Evolutionary conservation across 2,329 filamentous ascomycete genomes (phyloP).

Genomic region (Penicillium crustosum): DNA sequence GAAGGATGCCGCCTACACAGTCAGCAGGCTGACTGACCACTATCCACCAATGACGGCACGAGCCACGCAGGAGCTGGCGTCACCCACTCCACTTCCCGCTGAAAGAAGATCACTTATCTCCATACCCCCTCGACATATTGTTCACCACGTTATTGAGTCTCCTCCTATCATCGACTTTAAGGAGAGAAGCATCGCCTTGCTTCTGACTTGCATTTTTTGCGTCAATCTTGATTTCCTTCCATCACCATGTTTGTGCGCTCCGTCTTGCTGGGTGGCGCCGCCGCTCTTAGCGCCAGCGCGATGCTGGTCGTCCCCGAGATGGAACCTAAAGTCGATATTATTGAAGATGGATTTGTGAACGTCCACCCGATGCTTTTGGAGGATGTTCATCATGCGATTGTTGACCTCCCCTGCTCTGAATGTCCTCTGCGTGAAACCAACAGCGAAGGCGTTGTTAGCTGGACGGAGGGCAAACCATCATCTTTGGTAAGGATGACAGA

Average conservation of each 20-base stretch:
- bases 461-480: constrained; percentile 38
- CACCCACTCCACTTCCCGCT: constrained; percentile 10
- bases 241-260: constrained; percentile 39
- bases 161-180: background rate
- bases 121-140: constrained; percentile 1
- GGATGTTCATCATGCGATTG: constrained; percentile 27
- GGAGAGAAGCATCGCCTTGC: background rate
- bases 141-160: background rate
- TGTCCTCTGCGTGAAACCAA: constrained; percentile 40
- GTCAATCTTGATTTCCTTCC: background rate
- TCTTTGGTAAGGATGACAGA: constrained; percentile 34
- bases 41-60: constrained; percentile 6
- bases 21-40: constrained; percentile 2
- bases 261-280: constrained; percentile 32
- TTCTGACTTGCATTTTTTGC: background rate
- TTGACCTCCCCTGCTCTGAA: constrained; percentile 39
- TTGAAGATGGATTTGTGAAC: constrained; percentile 23
- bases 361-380: constrained; percentile 29
- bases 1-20: background rate
- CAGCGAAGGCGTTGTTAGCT: constrained; percentile 32
- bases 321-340: constrained; percentile 21
- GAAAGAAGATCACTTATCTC: constrained; percentile 12
- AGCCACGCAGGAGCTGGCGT: constrained; percentile 12
- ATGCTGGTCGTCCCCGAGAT: constrained; percentile 41
- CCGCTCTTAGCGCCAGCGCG: constrained; percentile 39